These are phyloP conservation scores for Naematelia encephala DNA, from an alignment of 768 basidiomycete genomes.

Conservation along the genomic window DNA sequence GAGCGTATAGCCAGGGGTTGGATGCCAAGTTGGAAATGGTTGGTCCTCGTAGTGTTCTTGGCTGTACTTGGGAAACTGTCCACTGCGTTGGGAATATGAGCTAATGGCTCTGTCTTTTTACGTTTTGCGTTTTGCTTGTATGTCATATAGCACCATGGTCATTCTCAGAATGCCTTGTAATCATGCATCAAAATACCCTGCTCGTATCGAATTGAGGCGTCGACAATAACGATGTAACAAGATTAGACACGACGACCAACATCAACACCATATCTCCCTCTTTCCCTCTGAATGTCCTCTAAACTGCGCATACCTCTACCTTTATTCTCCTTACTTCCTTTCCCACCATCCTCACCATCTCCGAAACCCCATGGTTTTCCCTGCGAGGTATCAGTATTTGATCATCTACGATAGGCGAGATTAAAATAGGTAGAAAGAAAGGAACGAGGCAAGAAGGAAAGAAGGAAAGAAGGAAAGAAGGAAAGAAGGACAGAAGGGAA, in stretches of 20 bases:
- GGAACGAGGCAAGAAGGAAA: too few relatives aligned
- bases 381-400: slow-evolving; percentile 16
- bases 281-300: slow-evolving; percentile 71
- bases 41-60: slow-evolving; percentile 38
- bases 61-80: slow-evolving; percentile 44
- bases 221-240: too few relatives aligned
- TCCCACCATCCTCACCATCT: slow-evolving; percentile 65
- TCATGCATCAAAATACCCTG: neutral
- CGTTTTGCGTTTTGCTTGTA: too few relatives aligned
- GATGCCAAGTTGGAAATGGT: slow-evolving; percentile 43
- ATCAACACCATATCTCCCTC: slow-evolving; percentile 73
- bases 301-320: slow-evolving; percentile 68
- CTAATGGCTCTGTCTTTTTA: neutral
- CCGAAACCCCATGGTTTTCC: slow-evolving; percentile 58
- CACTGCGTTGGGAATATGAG: neutral
- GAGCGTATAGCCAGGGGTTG: slow-evolving; percentile 16
- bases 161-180: neutral
- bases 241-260: slow-evolving; percentile 43
- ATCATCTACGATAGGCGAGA: neutral
- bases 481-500: slow-evolving; percentile 52
- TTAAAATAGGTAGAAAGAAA: too few relatives aligned
- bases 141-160: too few relatives aligned
- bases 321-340: slow-evolving; percentile 67
- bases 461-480: too few relatives aligned
- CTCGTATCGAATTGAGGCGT: neutral